These are phyloP conservation scores for Trichophyton simii DNA, from an alignment of 2,329 filamentous ascomycete genomes.

Conservation along the genomic window DNA sequence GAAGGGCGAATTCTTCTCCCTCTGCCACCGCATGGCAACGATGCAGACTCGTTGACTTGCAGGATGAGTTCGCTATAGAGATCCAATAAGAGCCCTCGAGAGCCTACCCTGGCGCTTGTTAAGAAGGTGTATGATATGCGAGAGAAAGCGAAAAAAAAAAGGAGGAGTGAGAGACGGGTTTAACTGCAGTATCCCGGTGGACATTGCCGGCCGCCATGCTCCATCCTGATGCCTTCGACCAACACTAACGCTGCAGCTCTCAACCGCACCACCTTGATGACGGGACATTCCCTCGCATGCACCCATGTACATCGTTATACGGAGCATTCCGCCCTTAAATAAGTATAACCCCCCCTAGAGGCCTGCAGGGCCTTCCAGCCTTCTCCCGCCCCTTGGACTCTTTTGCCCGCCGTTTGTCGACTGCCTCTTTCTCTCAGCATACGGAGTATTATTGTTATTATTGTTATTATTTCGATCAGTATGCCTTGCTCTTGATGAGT, in stretches of 20 bases:
- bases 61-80: background rate
- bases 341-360: background rate
- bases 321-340: background rate
- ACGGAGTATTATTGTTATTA: background rate
- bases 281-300: background rate
- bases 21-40: background rate
- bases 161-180: too few relatives aligned
- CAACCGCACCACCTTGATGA: background rate
- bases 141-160: background rate
- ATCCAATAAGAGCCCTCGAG: background rate
- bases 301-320: background rate
- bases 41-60: constrained; percentile 1
- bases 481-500: background rate
- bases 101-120: background rate
- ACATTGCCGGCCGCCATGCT: background rate
- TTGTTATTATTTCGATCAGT: background rate
- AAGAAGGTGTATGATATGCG: background rate
- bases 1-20: background rate
- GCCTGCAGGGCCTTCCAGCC: background rate
- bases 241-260: background rate
- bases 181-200: background rate
- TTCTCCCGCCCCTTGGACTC: background rate
- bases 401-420: background rate
- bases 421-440: background rate
- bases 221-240: background rate